Base-by-base conservation (phyloP, 2,329 filamentous ascomycete species). In the Fusarium tuaranense region DNA sequence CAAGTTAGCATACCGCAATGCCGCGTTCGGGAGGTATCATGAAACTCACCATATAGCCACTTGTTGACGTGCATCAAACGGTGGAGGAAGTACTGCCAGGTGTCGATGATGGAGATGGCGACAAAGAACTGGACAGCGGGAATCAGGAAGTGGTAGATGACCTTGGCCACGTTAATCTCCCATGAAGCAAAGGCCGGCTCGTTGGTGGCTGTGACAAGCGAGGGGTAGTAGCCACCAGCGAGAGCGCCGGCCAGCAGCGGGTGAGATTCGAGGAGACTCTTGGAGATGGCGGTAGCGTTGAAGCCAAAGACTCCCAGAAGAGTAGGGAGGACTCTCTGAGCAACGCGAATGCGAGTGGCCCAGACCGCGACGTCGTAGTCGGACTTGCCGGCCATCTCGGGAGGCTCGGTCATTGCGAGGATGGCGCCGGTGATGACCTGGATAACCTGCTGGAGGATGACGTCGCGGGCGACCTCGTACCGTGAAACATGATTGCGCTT, bases 41-140 rank as follows among this genome's bases (percentile, higher is more conserved):
- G 36, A 51, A 68, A 89, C 93, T 84, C 88, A 97, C 94, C 93
- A 87, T 98, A 98, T 78, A 99, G 89, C 94, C 94, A 98, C 83
- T 94, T 95, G 86, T 98, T 98, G 87, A 97, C 88, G 85, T 99
- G 97, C 97, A 99, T 99, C 68, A 93, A 90, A 44, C 97, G 94
- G 84, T 99, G 97, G 79, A 96, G 89, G 85, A 98, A 98, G 86
- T 99, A 99, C 82, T 99, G 96, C 97, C 97, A 99, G 53, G 95
- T 97, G 84, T 99, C 97, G 77, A 98, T 90, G 75, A 97, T 87
- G 74, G 90, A 85, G 70, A 96, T 89, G 27, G 92, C 97, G 60
- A 94, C 80, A 68, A 90, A 85, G 80, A 98, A 94, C 82, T 98
- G 96, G 59, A 96, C 65, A 4, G 86, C 88, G 1, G 97, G 97